Base-by-base conservation (phyloP, 768 basidiomycete genomes). In the Amanita fuliginea region DNA sequence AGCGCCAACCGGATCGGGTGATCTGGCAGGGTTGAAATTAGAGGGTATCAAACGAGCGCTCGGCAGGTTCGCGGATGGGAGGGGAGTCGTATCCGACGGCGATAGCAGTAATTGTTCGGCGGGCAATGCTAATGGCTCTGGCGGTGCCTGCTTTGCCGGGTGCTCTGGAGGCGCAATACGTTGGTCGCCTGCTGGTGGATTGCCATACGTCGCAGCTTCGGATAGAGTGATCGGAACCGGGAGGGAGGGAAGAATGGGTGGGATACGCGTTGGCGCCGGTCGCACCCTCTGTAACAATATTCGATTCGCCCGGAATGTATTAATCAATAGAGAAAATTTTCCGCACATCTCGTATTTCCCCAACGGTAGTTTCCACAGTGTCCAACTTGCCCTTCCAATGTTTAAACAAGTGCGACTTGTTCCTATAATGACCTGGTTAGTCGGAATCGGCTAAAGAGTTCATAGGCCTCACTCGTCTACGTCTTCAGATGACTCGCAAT, bases 401-500 rank as follows among this genome's bases (percentile, higher is more conserved):
- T 6, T 70, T 66, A 54, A 76, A 71, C 10, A 70, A 67, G 44
- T 69, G 65, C 16, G 67, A 56, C 28, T 68, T 69, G 24, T 67
- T 62, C 40, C 78, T 81, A 26, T 26, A 26, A 51, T 11, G 35
- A 28, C 30, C n/a, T 10, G 19, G n/a, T 30, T 14, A 55, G 47
- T 35, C 16, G 8, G 32, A 21, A 42, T 16, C n/a, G 32, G 1
- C 33, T 9, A 3, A 14, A 18, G 2, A 2, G 1, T 18, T 24
- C 11, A 19, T 2, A 9, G 14, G 44, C 64, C 74, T 56, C 46
- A 78, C 74, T 69, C 66, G 18, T 71, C 60, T 4, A 64, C 62
- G 49, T 73, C 70, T 11, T 69, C 72, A 51, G 76, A 69, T 26
- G 72, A 55, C 53, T 83, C 77, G 14, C 83, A 75, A 52, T 77